Evolutionary conservation across 331 rosid species (phyloP).

Genomic region (Erythrophleum ivorense): DNA sequence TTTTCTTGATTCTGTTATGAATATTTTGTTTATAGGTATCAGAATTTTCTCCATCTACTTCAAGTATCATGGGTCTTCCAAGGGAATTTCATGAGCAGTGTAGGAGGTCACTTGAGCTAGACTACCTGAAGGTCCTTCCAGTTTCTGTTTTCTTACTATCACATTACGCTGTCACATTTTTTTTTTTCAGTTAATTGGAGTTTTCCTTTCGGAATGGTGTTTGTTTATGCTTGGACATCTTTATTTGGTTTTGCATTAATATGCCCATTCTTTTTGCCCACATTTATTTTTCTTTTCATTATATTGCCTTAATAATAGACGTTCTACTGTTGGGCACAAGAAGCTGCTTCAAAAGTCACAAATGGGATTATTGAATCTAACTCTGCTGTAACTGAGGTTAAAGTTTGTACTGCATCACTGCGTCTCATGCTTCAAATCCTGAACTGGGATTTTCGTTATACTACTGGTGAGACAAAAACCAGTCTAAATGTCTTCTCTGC

Average conservation of each 20-base stretch:
- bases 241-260: slow-evolving; percentile 29
- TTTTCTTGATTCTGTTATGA: slow-evolving; percentile 31
- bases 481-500: slow-evolving; percentile 59
- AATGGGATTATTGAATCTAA: slow-evolving; percentile 69
- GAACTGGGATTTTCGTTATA: slow-evolving; percentile 84
- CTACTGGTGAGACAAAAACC: slow-evolving; percentile 48
- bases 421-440: slow-evolving; percentile 93
- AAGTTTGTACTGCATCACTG: slow-evolving; percentile 83
- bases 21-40: slow-evolving; percentile 62
- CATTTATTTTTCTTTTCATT: slow-evolving; percentile 11
- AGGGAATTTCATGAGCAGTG: slow-evolving; percentile 98
- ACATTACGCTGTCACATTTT: slow-evolving; percentile 12
- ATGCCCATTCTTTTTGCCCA: slow-evolving; percentile 10
- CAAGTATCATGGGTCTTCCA: slow-evolving; percentile 96
- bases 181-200: slow-evolving; percentile 8
- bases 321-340: slow-evolving; percentile 86
- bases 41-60: slow-evolving; percentile 95
- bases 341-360: slow-evolving; percentile 88
- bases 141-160: slow-evolving; percentile 12
- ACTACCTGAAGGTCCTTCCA: slow-evolving; percentile 76
- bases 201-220: slow-evolving; percentile 35
- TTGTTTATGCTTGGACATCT: slow-evolving; percentile 26
- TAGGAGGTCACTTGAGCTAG: slow-evolving; percentile 77
- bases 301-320: slow-evolving; percentile 49
- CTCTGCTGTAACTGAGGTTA: slow-evolving; percentile 78